Evolutionary conservation across 2,329 filamentous ascomycete genomes (phyloP).

Genomic region (Trichoderma sp.): DNA sequence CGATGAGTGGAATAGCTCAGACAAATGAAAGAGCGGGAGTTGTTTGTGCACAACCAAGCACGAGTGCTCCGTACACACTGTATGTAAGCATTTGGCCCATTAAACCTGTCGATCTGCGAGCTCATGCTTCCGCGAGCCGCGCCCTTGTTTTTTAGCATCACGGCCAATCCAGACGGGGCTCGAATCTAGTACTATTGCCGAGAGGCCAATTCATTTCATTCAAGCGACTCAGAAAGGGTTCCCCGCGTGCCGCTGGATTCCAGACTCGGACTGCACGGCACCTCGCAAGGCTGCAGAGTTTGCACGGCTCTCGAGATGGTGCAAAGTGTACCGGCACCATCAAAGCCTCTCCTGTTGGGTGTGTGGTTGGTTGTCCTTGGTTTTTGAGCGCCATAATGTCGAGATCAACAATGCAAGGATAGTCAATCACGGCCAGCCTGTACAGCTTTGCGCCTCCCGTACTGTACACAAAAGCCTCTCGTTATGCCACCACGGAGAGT

Average conservation of each 20-base stretch:
- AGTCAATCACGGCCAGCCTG: neutral
- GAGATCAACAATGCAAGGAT: neutral
- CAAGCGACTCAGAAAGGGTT: neutral
- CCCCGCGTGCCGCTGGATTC: neutral
- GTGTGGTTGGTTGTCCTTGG: too few relatives aligned
- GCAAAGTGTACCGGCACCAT: neutral
- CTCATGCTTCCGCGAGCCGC: constrained; percentile 7
- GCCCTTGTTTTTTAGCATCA: constrained; percentile 10
- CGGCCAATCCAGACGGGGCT: neutral
- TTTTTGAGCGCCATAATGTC: too few relatives aligned
- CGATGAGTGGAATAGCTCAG: neutral
- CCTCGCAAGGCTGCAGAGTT: neutral
- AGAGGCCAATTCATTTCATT: neutral
- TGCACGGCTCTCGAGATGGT: neutral
- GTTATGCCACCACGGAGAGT: neutral
- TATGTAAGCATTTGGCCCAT: neutral
- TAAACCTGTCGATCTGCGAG: constrained; percentile 1
- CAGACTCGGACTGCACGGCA: neutral
- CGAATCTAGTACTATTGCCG: neutral
- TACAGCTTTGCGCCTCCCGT: neutral
- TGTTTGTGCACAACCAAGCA: neutral
- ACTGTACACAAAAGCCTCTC: neutral
- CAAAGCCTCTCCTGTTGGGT: too few relatives aligned
- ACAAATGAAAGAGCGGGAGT: neutral
- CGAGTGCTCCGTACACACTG: too few relatives aligned